Evolutionary conservation across 768 basidiomycete species (phyloP), one percentile per base, ranked within the genome.

Genomic region (Pulveroboletus sp.): DNA sequence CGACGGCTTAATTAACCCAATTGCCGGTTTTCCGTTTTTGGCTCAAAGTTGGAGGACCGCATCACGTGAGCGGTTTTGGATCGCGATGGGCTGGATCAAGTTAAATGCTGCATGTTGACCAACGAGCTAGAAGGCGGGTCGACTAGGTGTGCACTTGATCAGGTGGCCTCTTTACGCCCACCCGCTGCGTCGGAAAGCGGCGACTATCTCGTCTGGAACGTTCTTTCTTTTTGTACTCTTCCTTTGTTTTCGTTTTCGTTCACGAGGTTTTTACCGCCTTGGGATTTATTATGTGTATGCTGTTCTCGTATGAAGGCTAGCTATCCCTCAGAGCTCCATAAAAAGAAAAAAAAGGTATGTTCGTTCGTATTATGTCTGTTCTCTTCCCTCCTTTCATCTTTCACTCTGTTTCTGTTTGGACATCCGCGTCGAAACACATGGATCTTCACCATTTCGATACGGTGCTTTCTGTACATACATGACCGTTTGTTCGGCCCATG

Each of bases 1-100:
- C 37, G 25, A 7, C 42, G 57, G 49, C 35, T 49, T 40, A 46
- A n/a, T 48, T n/a, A 35, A 39, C 42, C 41, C 56, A 23, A 47
- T 48, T 40, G 40, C 35, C 56, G 32, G n/a, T 43, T 35, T 50
- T 47, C 47, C 29, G 21, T 36, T 39, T 42, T 32, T 36, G 32
- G 38, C 38, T 23, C n/a, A n/a, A n/a, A n/a, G n/a, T 29, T 25
- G 37, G 46, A 31, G 33, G 32, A 5, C 11, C 10, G 20, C 36
- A 43, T 27, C 42, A 44, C 32, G 29, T 40, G 42, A 47, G 45
- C 27, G n/a, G 40, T 31, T 20, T 40, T 38, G 45, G 38, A 19
- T 31, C n/a, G n/a, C n/a, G n/a, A n/a, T n/a, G n/a, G n/a, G n/a
- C n/a, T 46, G 41, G 17, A 45, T 39, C 46, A 25, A 27, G 25